Evolutionary conservation across 1,284 basidiomycete genomes (phyloP).

Genomic region (Sporisorium exsertum): DNA sequence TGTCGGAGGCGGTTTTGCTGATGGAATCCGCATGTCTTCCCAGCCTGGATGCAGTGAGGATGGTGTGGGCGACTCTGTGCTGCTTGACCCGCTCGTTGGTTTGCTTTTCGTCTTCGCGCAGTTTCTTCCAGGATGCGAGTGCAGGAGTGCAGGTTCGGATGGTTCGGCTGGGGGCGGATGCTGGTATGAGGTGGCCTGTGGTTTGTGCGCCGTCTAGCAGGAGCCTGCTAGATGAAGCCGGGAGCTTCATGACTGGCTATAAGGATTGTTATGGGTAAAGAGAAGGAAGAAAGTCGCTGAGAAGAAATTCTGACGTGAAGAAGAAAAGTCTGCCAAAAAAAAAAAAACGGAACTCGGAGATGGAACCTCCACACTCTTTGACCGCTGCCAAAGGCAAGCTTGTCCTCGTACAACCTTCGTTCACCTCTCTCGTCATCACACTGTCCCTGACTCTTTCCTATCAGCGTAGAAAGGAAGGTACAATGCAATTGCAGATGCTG

Average conservation of each 20-base stretch:
- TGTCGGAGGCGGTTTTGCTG: slow-evolving; percentile 18
- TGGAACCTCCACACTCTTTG: slow-evolving; percentile 1
- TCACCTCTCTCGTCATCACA: not conserved
- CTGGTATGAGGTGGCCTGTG: not conserved
- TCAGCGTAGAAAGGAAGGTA: not conserved
- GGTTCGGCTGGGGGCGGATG: not conserved
- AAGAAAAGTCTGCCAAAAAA: not conserved
- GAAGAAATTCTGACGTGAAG: slow-evolving; percentile 10
- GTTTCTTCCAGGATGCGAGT: not conserved
- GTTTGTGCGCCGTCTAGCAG: slow-evolving; percentile 6
- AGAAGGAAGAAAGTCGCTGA: not conserved
- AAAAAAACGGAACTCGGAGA: slow-evolving; percentile 4
- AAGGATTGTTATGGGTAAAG: not conserved
- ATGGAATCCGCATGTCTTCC: slow-evolving; percentile 19
- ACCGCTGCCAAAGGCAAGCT: not conserved
- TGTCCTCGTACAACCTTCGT: not conserved
- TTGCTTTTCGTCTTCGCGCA: not conserved
- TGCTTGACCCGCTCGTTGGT: slow-evolving; percentile 11
- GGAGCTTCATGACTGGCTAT: slow-evolving; percentile 6
- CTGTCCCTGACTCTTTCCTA: not conserved
- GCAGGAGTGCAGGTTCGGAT: slow-evolving; percentile 2
- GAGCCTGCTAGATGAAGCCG: not conserved
- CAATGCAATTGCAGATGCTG: not conserved
- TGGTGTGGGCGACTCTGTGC: slow-evolving; percentile 14
- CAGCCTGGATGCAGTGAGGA: slow-evolving; percentile 33